phyloP scores from a whole-genome alignment of 306 rosid species.

The Gastrolobium villosum region DNA sequence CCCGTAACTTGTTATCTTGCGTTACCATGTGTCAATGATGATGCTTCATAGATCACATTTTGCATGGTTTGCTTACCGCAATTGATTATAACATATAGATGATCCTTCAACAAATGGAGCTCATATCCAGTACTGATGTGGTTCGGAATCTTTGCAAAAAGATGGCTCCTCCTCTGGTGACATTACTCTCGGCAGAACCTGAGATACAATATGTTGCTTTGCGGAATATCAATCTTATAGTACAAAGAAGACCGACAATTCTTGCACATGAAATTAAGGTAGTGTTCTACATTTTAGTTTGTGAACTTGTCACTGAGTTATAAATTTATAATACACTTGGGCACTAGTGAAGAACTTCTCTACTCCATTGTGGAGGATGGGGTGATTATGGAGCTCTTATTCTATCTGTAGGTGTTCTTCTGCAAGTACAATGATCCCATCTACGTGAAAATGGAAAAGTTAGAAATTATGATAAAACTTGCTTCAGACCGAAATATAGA shows the following conservation, averaged over 20 bases:
- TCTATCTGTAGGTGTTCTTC: constrained; percentile 83
- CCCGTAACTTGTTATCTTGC: constrained; percentile 27
- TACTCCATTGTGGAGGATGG: constrained; percentile 17
- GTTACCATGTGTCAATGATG: constrained; percentile 28
- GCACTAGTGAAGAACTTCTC: constrained; percentile 18
- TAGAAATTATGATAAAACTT: constrained; percentile 99
- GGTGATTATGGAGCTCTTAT: constrained; percentile 41
- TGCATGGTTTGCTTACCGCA: constrained; percentile 42
- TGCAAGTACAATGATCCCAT: constrained; percentile 99
- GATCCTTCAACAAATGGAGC: constrained; percentile 99
- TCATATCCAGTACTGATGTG: constrained; percentile 93
- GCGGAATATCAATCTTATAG: constrained; percentile 97
- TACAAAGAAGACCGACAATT: constrained; percentile 97
- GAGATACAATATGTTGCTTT: constrained; percentile 99
- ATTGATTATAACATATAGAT: constrained; percentile 65
- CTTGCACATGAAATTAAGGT: constrained; percentile 99
- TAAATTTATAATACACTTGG: constrained; percentile 28
- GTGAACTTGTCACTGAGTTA: constrained; percentile 31
- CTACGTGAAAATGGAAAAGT: constrained; percentile 97
- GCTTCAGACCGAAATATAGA: constrained; percentile 98
- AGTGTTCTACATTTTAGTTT: constrained; percentile 39
- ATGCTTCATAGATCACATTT: constrained; percentile 43
- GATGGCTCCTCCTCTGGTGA: constrained; percentile 99
- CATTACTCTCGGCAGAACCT: constrained; percentile 97
- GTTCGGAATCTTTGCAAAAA: constrained; percentile 99